phyloP scores from a whole-genome alignment of 768 basidiomycete species.

The Boletus vinaceobasis region DNA sequence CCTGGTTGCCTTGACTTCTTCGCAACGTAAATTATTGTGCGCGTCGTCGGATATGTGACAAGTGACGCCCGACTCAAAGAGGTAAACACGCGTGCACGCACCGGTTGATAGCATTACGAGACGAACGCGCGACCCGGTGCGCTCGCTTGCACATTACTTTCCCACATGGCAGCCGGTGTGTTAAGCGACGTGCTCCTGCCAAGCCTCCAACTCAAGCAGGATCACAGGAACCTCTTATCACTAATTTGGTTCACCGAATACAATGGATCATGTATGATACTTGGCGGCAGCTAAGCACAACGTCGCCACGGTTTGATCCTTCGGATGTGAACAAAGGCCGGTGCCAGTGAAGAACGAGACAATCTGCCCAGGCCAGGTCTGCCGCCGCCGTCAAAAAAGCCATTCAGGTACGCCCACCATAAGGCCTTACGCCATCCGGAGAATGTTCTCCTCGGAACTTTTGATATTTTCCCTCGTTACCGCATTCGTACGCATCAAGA shows the following conservation, averaged over 20 bases:
- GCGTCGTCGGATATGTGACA: conserved; percentile 1
- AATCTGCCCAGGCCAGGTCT: not conserved
- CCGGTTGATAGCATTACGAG: conserved; percentile 9
- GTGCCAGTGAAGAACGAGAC: not conserved
- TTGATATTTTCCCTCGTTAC: conserved; percentile 10
- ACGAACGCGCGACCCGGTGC: not conserved
- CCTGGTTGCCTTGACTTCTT: conserved; percentile 14
- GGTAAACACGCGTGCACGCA: not conserved
- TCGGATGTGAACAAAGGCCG: not conserved
- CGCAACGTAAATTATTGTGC: conserved; percentile 7
- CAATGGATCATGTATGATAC: not conserved
- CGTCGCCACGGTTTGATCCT: not conserved
- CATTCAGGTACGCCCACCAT: conserved; percentile 11
- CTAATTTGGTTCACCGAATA: not conserved
- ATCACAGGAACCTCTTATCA: not conserved
- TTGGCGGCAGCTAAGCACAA: not conserved
- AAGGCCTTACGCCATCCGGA: conserved; percentile 13
- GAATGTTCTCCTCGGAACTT: conserved; percentile 2
- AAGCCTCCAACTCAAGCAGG: not conserved
- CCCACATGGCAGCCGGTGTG: conserved; percentile 4
- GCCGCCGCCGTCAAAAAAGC: conserved; percentile 3
- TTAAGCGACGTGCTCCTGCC: not conserved
- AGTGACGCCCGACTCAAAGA: conserved; percentile 2
- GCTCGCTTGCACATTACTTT: not conserved
- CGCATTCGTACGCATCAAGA: not conserved